Evolutionary conservation across 2,329 filamentous ascomycete species (phyloP).

Genomic region (Aspergillus carbonarius): DNA sequence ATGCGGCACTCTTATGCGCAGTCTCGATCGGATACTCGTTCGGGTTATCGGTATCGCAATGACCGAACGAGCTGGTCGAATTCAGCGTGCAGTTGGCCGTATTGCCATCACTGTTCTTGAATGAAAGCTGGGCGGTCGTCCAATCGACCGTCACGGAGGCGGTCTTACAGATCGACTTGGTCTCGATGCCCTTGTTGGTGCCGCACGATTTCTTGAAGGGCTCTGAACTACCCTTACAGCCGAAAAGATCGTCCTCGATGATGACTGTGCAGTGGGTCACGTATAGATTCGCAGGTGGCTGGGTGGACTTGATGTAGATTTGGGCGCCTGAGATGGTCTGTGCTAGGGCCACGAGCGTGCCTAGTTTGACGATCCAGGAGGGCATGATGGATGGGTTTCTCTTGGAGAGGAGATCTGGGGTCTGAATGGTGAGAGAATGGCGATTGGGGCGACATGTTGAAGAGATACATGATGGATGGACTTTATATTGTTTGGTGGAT

Average conservation of each 20-base stretch:
- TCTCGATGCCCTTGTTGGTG: conserved; percentile 25
- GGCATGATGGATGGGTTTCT: conserved; percentile 3
- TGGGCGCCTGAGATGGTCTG: conserved; percentile 14
- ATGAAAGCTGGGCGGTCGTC: conserved; percentile 12
- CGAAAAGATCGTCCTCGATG: conserved; percentile 16
- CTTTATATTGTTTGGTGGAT: neutral
- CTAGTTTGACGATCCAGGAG: conserved; percentile 16
- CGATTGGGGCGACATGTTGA: neutral
- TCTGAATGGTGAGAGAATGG: neutral
- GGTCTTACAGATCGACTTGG: conserved; percentile 10
- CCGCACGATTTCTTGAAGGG: conserved; percentile 20
- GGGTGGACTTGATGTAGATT: conserved; percentile 15
- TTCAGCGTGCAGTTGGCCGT: conserved; percentile 17
- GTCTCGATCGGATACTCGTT: conserved; percentile 6
- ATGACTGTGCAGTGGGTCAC: conserved; percentile 17
- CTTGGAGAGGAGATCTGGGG: neutral
- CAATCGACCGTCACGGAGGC: conserved; percentile 11
- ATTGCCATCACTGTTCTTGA: conserved; percentile 4
- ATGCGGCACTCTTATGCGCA: neutral
- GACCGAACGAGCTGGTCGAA: conserved; percentile 5
- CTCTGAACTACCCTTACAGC: conserved; percentile 18
- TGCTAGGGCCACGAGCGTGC: conserved; percentile 12
- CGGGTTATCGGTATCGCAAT: conserved; percentile 15
- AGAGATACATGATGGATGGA: neutral
- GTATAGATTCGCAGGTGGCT: conserved; percentile 14